Conservation (phyloP, 2,329 filamentous ascomycete species). For the Fusarium paranaense region DNA sequence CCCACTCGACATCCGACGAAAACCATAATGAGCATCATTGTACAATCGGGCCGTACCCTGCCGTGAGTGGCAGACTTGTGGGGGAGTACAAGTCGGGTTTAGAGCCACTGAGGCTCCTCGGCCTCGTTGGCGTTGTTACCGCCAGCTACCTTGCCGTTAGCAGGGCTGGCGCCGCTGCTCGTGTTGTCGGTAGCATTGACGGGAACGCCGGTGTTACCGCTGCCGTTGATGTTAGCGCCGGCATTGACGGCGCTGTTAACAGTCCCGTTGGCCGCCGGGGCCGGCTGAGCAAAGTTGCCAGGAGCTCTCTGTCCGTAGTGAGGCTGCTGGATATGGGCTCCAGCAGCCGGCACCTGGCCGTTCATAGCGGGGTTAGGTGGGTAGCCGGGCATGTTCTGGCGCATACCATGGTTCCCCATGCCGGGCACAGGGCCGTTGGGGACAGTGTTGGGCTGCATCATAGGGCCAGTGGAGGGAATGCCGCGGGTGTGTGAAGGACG, state of each 20-base stretch:
- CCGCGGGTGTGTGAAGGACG: slow-evolving; percentile 58
- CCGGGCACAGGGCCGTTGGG: slow-evolving; percentile 40
- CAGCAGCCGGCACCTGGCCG: slow-evolving; percentile 43
- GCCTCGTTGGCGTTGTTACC: slow-evolving; percentile 40
- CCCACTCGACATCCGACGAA: slow-evolving; percentile 38
- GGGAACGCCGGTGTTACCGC: slow-evolving; percentile 6
- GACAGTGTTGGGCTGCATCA: slow-evolving; percentile 48
- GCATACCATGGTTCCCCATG: slow-evolving; percentile 39
- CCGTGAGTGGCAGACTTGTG: slow-evolving; percentile 36
- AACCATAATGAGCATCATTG: slow-evolving; percentile 44
- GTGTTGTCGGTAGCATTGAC: slow-evolving; percentile 21
- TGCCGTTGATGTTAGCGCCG: slow-evolving; percentile 18
- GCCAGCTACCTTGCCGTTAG: slow-evolving; percentile 17
- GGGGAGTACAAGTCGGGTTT: slow-evolving; percentile 43
- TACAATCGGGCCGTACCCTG: slow-evolving; percentile 46
- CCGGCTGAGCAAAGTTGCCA: slow-evolving; percentile 39
- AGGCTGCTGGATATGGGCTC: slow-evolving; percentile 45
- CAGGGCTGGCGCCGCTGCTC: slow-evolving; percentile 22
- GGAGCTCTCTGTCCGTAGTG: slow-evolving; percentile 46
- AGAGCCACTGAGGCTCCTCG: slow-evolving; percentile 55
- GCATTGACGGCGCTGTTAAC: slow-evolving; percentile 40
- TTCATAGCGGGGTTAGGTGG: slow-evolving; percentile 48
- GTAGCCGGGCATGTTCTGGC: slow-evolving; percentile 52
- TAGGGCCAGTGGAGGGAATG: slow-evolving; percentile 54
- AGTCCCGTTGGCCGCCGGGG: slow-evolving; percentile 39